phyloP scores from a whole-genome alignment of 208 protist genomes.

The Wallacemonas sp. region DNA sequence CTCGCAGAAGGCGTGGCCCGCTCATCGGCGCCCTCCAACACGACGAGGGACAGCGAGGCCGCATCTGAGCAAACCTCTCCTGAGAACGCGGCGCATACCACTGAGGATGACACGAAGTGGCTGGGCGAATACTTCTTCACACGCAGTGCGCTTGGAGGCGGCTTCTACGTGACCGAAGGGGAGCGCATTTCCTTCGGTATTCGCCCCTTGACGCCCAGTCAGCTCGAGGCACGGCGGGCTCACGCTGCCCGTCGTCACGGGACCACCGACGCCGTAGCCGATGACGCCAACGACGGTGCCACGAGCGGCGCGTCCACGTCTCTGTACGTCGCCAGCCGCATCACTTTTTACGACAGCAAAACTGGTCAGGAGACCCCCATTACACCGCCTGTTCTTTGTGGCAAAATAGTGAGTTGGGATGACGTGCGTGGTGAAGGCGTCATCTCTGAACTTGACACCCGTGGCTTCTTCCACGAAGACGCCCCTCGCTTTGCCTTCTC shows the following conservation, averaged over 20 bases:
- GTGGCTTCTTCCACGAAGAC: slow-evolving; percentile 46
- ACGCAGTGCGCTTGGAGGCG: slow-evolving; percentile 47
- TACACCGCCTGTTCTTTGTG: slow-evolving; percentile 43
- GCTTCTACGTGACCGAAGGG: slow-evolving; percentile 74
- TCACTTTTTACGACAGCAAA: slow-evolving; percentile 44
- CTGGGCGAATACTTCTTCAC: slow-evolving; percentile 62
- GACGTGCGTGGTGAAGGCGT: slow-evolving; percentile 34
- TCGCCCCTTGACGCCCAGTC: not conserved
- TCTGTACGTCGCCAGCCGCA: slow-evolving; percentile 31
- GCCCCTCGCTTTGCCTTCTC: slow-evolving; percentile 51
- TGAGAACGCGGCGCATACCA: too few relatives aligned
- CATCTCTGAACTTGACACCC: slow-evolving; percentile 70
- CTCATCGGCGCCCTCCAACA: not conserved
- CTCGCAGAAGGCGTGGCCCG: slow-evolving; percentile 42
- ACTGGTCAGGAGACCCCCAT: slow-evolving; percentile 44
- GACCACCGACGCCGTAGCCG: not conserved
- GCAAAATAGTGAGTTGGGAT: slow-evolving; percentile 64
- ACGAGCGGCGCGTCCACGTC: slow-evolving; percentile 7
- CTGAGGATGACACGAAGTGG: not conserved
- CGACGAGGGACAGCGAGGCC: not conserved
- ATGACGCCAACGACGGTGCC: not conserved
- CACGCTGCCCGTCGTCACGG: slow-evolving; percentile 13
- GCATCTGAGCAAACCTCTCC: too few relatives aligned
- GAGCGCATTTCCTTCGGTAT: slow-evolving; percentile 70
- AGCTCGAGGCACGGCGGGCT: not conserved